phyloP scores from a whole-genome alignment of 1,139 yeast genomes.

The Arxiozyma heterogenica region DNA sequence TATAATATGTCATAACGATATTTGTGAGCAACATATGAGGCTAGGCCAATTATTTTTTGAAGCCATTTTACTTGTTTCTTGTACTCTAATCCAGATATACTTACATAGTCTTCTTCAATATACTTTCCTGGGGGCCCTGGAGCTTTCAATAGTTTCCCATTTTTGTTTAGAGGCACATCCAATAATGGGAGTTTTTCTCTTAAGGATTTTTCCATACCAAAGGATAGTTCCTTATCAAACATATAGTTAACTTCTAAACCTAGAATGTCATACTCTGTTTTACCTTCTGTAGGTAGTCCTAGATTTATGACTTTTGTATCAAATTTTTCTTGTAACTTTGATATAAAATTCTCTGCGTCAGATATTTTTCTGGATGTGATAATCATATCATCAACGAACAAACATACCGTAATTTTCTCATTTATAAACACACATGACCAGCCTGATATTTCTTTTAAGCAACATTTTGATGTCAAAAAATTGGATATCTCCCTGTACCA shows the following conservation, averaged over 20 bases:
- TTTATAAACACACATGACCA: neutral
- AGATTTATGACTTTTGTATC: slow-evolving; percentile 2
- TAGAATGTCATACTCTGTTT: slow-evolving; percentile 4
- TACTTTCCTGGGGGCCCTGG: neutral
- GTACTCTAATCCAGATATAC: no score
- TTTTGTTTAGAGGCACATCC: neutral
- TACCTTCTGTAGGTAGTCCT: neutral
- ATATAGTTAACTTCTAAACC: slow-evolving; percentile 5
- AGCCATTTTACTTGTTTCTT: neutral
- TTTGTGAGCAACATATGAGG: slow-evolving; percentile 8
- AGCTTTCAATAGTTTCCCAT: neutral
- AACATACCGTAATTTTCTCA: neutral
- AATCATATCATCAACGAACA: slow-evolving; percentile 10
- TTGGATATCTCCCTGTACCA: slow-evolving; percentile 8
- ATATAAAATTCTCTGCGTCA: neutral
- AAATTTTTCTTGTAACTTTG: neutral
- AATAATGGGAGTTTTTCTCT: slow-evolving; percentile 1
- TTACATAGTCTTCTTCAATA: neutral
- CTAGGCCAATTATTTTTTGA: neutral
- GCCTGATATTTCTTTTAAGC: neutral
- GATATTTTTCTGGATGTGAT: neutral
- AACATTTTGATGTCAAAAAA: neutral
- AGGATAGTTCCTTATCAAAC: neutral
- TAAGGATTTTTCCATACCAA: slow-evolving; percentile 5
- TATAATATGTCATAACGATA: slow-evolving; percentile 6